Base-by-base conservation (phyloP, 768 basidiomycete genomes). In the Macrolepiota fuliginosa region DNA sequence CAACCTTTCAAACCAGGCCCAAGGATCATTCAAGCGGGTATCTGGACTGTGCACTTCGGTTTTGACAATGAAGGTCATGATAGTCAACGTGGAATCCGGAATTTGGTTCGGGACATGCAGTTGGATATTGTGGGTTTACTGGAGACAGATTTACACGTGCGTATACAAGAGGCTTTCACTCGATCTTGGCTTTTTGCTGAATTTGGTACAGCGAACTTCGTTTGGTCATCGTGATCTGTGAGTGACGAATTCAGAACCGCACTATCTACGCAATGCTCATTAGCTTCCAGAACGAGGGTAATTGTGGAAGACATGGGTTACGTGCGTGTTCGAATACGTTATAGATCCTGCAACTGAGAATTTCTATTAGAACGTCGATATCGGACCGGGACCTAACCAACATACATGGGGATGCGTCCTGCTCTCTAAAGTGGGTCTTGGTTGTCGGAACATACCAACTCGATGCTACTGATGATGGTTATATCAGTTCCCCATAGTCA, bases 1-100 rank as follows among this genome's bases (percentile, higher is more conserved):
- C 73, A 69, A 25, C 87, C 91, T 2, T 86, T 84, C 73, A 85
- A 85, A 57, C 74, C 85, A 27, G 85, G 83, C 2, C 80, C 86
- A 15, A 78, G 90, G 32, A 79, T 91, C n/a, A 76, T 94, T 46
- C 88, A 86, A 19, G 87, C 90, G 4, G 94, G 91, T 2, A 92
- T 96, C 29, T 96, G 93, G 94, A 93, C 94, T 0, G 81, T 96
- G 25, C 94, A 96, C 71, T 96, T 96, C 69, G 94, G 94, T 57
- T 77, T 84, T 27, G 85, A 93, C 72, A 86, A 91, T 64, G 84
- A 82, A 46, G 87, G 90, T 2, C 72, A 83, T 63, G 91, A 92
- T 66, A 91, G 90, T 68, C 90, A 91, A 70, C 72, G 81, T 45
- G 77, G 87, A 3, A 85, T 92, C 70, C 76, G 83, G 63, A 82